These are phyloP conservation scores for Vitis hybrid DNA, from an alignment of 177 flowering plant species.

Conservation along the genomic window DNA sequence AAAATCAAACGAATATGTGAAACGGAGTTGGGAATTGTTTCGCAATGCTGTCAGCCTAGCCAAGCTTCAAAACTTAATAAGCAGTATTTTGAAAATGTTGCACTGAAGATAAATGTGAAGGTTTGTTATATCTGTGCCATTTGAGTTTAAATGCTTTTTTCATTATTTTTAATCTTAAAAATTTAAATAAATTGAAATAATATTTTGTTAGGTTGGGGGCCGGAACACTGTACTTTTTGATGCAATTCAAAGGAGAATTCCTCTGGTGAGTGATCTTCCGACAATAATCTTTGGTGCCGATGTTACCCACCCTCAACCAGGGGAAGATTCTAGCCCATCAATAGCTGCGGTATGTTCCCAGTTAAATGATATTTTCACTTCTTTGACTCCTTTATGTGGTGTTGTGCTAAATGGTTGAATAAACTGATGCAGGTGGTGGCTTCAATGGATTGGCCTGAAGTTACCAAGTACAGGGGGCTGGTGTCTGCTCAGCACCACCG, in stretches of 20 bases:
- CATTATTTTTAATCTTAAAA: not conserved
- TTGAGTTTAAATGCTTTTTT: not conserved
- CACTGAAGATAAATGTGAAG: slow-evolving; percentile 92
- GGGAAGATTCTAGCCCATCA: slow-evolving; percentile 87
- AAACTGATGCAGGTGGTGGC: slow-evolving; percentile 38
- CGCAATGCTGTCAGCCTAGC: slow-evolving; percentile 81
- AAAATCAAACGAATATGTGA: slow-evolving; percentile 80
- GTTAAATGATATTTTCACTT: not conserved
- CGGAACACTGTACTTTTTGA: slow-evolving; percentile 57
- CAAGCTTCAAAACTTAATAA: slow-evolving; percentile 33
- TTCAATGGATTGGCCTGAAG: slow-evolving; percentile 57
- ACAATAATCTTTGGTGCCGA: slow-evolving; percentile 95
- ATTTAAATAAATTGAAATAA: not conserved
- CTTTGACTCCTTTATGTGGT: not conserved
- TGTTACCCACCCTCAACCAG: slow-evolving; percentile 86
- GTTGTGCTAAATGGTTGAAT: not conserved
- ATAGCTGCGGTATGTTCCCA: slow-evolving; percentile 72
- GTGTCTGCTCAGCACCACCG: slow-evolving; percentile 46
- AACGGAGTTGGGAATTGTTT: slow-evolving; percentile 76
- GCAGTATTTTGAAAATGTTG: slow-evolving; percentile 77
- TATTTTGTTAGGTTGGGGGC: slow-evolving; percentile 64
- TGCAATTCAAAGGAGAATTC: slow-evolving; percentile 45
- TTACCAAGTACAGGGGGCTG: slow-evolving; percentile 40
- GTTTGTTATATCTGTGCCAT: slow-evolving; percentile 27
- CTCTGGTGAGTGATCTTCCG: slow-evolving; percentile 49